Percentiles rank a stretch among this genome's conserved stretches.
phyloP scores from a whole-genome alignment of 225 moss, liverwort and hornwort genomes.

The Straminergon stramineum region DNA sequence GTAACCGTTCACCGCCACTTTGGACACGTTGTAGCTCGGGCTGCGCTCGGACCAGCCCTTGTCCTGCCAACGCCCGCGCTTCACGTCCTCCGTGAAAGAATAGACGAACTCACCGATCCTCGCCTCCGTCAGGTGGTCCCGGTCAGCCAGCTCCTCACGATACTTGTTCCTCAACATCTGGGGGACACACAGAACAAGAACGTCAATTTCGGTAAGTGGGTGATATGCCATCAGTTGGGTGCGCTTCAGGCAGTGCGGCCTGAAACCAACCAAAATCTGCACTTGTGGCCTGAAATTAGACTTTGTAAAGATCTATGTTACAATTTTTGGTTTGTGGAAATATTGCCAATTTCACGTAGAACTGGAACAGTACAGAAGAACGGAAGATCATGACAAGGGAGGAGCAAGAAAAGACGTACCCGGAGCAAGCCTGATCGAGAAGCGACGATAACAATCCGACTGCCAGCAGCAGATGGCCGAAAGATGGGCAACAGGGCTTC shows the following conservation, averaged over 20 bases:
- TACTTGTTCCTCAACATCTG: conserved; percentile 16
- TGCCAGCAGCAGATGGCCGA: conserved; percentile 16
- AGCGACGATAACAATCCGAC: conserved; percentile 25
- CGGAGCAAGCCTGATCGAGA: conserved; percentile 34
- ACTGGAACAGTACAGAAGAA: background rate
- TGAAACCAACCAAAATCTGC: background rate
- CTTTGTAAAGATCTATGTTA: background rate
- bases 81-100: conserved; percentile 14
- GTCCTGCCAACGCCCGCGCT: conserved; percentile 18
- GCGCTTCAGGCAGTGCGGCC: background rate
- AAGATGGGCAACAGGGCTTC: conserved; percentile 34
- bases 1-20: conserved; percentile 33
- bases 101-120: conserved; percentile 9
- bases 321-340: background rate
- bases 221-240: background rate
- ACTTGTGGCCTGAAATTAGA: background rate
- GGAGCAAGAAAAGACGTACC: background rate
- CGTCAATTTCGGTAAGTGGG: background rate
- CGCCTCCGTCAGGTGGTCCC: conserved; percentile 8
- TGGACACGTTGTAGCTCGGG: conserved; percentile 16
- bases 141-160: conserved; percentile 7
- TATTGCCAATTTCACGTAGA: background rate
- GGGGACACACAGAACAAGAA: background rate
- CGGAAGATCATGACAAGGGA: background rate
- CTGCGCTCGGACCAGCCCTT: conserved; percentile 20